These are phyloP conservation scores for Chalciporus sp. DNA, from an alignment of 1,284 basidiomycete genomes.

Conservation along the genomic window DNA sequence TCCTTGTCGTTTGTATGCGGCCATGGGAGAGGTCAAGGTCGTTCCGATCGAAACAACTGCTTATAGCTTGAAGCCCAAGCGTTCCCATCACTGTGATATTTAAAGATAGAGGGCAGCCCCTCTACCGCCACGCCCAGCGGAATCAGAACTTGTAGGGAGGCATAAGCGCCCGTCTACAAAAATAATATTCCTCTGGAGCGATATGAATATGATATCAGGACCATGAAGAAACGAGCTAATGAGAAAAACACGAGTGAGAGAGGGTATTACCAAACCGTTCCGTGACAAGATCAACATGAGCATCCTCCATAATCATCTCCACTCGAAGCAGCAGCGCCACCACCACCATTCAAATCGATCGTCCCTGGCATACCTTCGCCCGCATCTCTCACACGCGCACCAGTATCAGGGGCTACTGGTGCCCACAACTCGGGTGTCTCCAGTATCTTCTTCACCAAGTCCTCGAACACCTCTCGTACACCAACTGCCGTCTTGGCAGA, in stretches of 20 bases:
- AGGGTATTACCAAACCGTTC: not conserved
- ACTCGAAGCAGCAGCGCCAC: not conserved
- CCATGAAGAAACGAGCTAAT: too few relatives aligned
- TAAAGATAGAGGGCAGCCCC: too few relatives aligned
- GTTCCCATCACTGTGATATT: too few relatives aligned
- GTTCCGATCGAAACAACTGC: not conserved
- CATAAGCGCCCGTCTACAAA: too few relatives aligned
- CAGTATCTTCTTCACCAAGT: slow-evolving; percentile 74
- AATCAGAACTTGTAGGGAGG: too few relatives aligned
- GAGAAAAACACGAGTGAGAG: too few relatives aligned
- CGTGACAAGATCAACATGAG: slow-evolving; percentile 20
- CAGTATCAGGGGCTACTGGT: slow-evolving; percentile 30
- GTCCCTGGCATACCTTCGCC: slow-evolving; percentile 40
- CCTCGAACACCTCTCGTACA: slow-evolving; percentile 80
- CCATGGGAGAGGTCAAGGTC: slow-evolving; percentile 16
- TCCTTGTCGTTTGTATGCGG: slow-evolving; percentile 18
- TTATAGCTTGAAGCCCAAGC: not conserved
- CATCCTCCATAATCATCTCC: slow-evolving; percentile 14
- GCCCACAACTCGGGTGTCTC: slow-evolving; percentile 74
- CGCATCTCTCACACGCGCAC: slow-evolving; percentile 3
- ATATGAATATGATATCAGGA: too few relatives aligned
- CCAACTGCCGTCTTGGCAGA: slow-evolving; percentile 87
- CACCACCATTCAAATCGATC: slow-evolving; percentile 27
- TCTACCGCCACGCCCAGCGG: too few relatives aligned
- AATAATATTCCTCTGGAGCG: too few relatives aligned